A percentile compares a stretch with the other conserved stretches of the same genome.
phyloP scores from a whole-genome alignment of 768 basidiomycete species.

The Termitomyces bulborhizus region DNA sequence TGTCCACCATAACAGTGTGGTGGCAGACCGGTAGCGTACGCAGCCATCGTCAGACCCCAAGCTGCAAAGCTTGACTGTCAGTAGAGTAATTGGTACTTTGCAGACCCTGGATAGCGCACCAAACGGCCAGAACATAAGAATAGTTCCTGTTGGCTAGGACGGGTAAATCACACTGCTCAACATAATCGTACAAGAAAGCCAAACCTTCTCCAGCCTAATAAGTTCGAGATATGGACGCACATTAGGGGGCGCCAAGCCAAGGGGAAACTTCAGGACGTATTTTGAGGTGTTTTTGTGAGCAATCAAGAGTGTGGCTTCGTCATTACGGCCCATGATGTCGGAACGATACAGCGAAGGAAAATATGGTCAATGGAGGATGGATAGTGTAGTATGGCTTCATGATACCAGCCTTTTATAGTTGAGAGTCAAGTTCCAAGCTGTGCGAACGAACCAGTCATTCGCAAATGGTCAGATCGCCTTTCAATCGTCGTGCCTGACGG shows the following conservation, averaged over 20 bases:
- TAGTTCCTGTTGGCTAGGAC: slow-evolving; percentile 40
- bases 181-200: background rate
- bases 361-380: background rate
- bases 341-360: background rate
- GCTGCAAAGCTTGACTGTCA: slow-evolving; percentile 18
- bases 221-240: slow-evolving; percentile 41
- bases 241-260: slow-evolving; percentile 21
- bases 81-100: background rate
- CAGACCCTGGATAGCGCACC: slow-evolving; percentile 21
- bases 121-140: slow-evolving; percentile 51
- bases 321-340: slow-evolving; percentile 15
- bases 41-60: slow-evolving; percentile 49
- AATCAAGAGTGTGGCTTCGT: slow-evolving; percentile 21
- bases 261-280: slow-evolving; percentile 23
- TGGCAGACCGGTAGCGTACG: slow-evolving; percentile 27
- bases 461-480: slow-evolving; percentile 2
- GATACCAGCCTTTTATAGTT: slow-evolving; percentile 12
- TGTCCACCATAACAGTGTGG: slow-evolving; percentile 22
- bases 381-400: background rate
- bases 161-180: background rate
- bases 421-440: background rate
- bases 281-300: slow-evolving; percentile 12
- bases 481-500: slow-evolving; percentile 11
- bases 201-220: slow-evolving; percentile 44
- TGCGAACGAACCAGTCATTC: background rate